Percentiles rank a stretch among this genome's conserved stretches.
Conservation (phyloP, 192 early-diverging fungal genomes). For the Polychytrium aggregatum region DNA sequence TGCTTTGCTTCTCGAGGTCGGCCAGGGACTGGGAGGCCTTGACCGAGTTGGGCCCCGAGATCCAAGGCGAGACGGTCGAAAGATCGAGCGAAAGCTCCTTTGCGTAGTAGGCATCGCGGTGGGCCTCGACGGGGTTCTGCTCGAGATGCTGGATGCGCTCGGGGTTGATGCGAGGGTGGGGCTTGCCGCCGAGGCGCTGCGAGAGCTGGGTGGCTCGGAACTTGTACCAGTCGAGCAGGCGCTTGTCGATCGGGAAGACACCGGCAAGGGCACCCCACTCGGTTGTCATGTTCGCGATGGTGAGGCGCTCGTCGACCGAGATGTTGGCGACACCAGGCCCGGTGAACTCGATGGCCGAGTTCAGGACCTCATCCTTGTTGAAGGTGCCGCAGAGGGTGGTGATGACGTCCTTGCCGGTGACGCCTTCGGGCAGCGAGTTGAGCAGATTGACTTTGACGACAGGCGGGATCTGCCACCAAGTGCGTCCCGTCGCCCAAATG, state of each 20-base stretch:
- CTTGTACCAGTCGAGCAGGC: slow-evolving; percentile 61
- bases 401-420: slow-evolving; percentile 96
- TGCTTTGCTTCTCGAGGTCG: slow-evolving; percentile 57
- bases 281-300: slow-evolving; percentile 99
- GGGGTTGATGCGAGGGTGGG: slow-evolving; percentile 32
- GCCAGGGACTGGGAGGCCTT: slow-evolving; percentile 77
- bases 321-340: slow-evolving; percentile 55
- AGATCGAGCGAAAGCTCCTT: slow-evolving; percentile 85
- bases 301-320: slow-evolving; percentile 80
- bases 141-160: slow-evolving; percentile 16
- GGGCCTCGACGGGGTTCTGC: slow-evolving; percentile 15
- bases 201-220: slow-evolving; percentile 40
- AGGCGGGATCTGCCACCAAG: slow-evolving; percentile 99
- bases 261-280: slow-evolving; percentile 99
- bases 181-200: slow-evolving; percentile 23
- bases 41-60: slow-evolving; percentile 94
- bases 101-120: slow-evolving; percentile 58
- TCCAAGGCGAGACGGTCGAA: slow-evolving; percentile 69
- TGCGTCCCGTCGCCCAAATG: slow-evolving; percentile 94
- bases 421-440: slow-evolving; percentile 65
- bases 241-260: slow-evolving; percentile 85
- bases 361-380: slow-evolving; percentile 90
- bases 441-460: slow-evolving; percentile 83
- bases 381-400: slow-evolving; percentile 87
- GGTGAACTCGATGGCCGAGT: slow-evolving; percentile 92